Base-by-base conservation (phyloP, 768 basidiomycete genomes). In the Termitomyces sp. region DNA sequence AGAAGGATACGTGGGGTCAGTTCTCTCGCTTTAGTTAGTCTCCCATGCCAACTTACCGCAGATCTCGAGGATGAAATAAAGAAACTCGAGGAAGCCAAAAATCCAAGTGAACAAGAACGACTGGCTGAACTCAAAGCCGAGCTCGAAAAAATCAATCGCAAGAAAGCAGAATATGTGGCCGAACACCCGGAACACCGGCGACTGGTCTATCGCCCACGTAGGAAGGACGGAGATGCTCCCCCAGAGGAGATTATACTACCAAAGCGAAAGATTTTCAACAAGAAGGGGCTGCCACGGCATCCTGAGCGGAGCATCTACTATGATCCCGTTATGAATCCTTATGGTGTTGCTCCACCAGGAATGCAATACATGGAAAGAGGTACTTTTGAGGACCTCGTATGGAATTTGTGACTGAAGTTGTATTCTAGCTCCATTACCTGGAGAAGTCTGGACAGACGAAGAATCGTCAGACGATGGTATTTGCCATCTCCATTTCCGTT, bases 221-320 rank as follows among this genome's bases (percentile, higher is more conserved):
- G 75, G 62, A 71, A 75, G 54, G 75, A 78, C 46, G 75, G 78
- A 44, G 76, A 78, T 59, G 72, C 75, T 29, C 57, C 25, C n/a
- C 75, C 74, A 56, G 73, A 71, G 56, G 72, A 72, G 54, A 70
- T 75, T 58, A 74, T 67, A 31, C 65, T 71, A 52, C 71, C 59
- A 62, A 86, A 82, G 59, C 78, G 88, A 54, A 89, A 86, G 48
- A 67, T 84, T 35, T 95, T 95, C 74, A 83, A 89, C 65, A 89
- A 89, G 69, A 83, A 89, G 65, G 95, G 95, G 11, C 80, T 92
- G 40, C 89, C 93, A 60, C 79, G 88, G 53, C 91, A 94, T 73
- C 95, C 95, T n/a, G 92, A 92, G 66, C 80, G 92, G 62, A 93
- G 90, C 71, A 77, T 95, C 35, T 98, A 96, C 70, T 98, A 94